Evolutionary conservation across 768 basidiomycete species (phyloP), one percentile per base, ranked within the genome.

Genomic region (Phlebiopsis flavidoalba): DNA sequence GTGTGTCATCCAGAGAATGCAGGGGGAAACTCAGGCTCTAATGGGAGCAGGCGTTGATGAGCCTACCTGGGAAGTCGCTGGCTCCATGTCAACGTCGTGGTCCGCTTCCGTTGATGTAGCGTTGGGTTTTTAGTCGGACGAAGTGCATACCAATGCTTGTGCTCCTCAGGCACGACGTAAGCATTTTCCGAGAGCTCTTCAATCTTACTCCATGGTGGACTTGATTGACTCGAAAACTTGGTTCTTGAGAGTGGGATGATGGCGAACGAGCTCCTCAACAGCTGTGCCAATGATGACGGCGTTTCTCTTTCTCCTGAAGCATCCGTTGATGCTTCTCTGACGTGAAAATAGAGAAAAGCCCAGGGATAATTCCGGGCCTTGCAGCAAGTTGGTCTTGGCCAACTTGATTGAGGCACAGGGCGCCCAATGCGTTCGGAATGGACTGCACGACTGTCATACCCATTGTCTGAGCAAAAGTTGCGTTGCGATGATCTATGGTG

Each of bases 401-500:
- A 10, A 81, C 79, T 66, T 93, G 88, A 67, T 99, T 99, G 51
- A 99, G 82, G 70, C 97, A 99, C 33, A 99, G 78, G 0, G 97
- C 97, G 36, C 97, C 96, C 56, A 99, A 86, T 17, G 95, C 97
- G 66, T 96, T 95, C 0, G 95, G 92, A 60, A 98, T 87, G 2
- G 95, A 86, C 80, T 92, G 88, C 45, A 98, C 85, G 45, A 97
- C 89, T 96, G 60, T 7, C 15, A 58, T 15, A 22, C 10, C 46
- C 48, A 31, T 31, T 31, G 6, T 31, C 26, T 31, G 26, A 31
- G 26, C 26, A 31, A 31, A 31, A 31, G 26, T 31, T 6, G 6
- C 36, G 19, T 54, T 22, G 5, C 53, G n/a, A 54, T 54, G 5
- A 31, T 21, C 4, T 21, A 10, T 17, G 35, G 24, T 2, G 63